Percentiles rank a stretch among this genome's conserved stretches.
phyloP scores from a whole-genome alignment of 768 basidiomycete genomes.

The Lanmaoa pseudosensibilis region DNA sequence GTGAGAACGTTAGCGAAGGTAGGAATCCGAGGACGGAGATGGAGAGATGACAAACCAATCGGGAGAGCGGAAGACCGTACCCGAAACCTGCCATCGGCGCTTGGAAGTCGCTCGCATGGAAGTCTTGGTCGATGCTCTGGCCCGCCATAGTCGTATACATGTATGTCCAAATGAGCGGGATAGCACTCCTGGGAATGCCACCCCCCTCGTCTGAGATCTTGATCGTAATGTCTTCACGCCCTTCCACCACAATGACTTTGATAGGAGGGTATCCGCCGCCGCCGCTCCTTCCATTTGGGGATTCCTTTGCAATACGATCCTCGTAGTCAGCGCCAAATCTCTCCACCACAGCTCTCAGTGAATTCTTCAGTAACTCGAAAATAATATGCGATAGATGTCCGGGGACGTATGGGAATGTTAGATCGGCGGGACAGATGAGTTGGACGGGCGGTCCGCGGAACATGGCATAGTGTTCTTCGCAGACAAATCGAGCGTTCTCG shows the following conservation, averaged over 20 bases:
- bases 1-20: neutral
- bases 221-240: slow-evolving; percentile 97
- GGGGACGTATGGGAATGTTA: slow-evolving; percentile 93
- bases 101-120: slow-evolving; percentile 83
- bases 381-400: slow-evolving; percentile 95
- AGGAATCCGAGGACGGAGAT: slow-evolving; percentile 69
- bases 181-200: slow-evolving; percentile 77
- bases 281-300: neutral
- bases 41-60: slow-evolving; percentile 60
- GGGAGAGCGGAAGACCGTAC: slow-evolving; percentile 89
- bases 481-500: slow-evolving; percentile 92
- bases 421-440: slow-evolving; percentile 85
- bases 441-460: slow-evolving; percentile 96
- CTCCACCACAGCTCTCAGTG: slow-evolving; percentile 94
- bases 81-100: slow-evolving; percentile 99
- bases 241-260: slow-evolving; percentile 78
- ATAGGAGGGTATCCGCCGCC: slow-evolving; percentile 27
- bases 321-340: slow-evolving; percentile 82
- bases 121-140: slow-evolving; percentile 72
- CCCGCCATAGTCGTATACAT: slow-evolving; percentile 90
- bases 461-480: slow-evolving; percentile 95
- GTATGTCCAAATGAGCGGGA: slow-evolving; percentile 98
- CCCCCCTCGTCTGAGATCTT: slow-evolving; percentile 99
- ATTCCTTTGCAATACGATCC: slow-evolving; percentile 32
- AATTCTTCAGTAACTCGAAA: slow-evolving; percentile 98